Base-by-base conservation (phyloP, 768 basidiomycete genomes). In the Cystofilobasidium ferigula region DNA sequence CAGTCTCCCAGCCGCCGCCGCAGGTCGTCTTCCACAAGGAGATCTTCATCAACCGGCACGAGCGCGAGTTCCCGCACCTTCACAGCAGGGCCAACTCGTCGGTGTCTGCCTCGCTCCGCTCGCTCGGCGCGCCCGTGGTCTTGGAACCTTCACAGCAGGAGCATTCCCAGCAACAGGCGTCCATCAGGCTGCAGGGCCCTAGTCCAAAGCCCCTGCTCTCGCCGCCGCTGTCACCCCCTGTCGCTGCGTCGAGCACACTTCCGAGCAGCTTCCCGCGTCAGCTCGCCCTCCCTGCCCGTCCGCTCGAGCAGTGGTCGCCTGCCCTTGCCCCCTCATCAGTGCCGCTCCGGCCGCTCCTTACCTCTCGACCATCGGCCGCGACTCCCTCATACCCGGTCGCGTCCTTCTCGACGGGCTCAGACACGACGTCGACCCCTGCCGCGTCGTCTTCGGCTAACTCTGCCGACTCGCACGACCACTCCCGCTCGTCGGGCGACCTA, bases 21-120 rank as follows among this genome's bases (percentile, higher is more conserved):
- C 34, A 51, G 12, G 64, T 54, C 7, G 48, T 47, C 24, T 66
- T 66, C 42, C 43, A 26, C 20, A 48, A 47, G 14, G 64, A 66
- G 58, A 20, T 66, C 57, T 66, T 66, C 47, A 45, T 66, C 30
- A 58, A 60, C 35, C 48, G 48, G 16, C 64, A 66, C 38, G 38
- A n/a, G 8, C 24, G 59, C 28, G 60, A 53, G 28, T 66, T 66
- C 24, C 64, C 64, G 24, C 64, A 66, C 40, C 59, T 66, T 3
- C 59, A 66, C 58, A 48, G 47, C 26, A 20, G 47, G n/a, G 13
- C n/a, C 13, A 42, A 42, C 40, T 48, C 47, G n/a, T 42, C 40
- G 40, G 13, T 38, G 8, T 38, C 40, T 12, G 16, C 40, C 40
- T 6, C 36, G 40, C 7, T 6, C 7, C 40, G 40, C 7, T 6